Evolutionary conservation across 441 rosid genomes (phyloP).

Genomic region (Populus hybrid): DNA sequence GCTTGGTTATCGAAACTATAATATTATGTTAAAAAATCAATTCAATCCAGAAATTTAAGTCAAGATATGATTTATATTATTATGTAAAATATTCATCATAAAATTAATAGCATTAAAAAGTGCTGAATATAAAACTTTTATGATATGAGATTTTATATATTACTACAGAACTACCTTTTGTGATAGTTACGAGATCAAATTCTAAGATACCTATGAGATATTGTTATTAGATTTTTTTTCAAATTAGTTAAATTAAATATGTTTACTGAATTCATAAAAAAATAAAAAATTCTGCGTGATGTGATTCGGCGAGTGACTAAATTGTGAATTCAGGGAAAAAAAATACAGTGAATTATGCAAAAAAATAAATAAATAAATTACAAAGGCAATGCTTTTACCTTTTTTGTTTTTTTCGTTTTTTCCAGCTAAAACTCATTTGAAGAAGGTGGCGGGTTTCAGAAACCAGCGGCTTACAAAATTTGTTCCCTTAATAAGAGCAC

Average conservation of each 20-base stretch:
- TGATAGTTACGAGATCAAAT: neutral
- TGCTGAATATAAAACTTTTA: neutral
- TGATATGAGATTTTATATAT: neutral
- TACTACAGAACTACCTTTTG: too few species aligned
- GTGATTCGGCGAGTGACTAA: too few species aligned
- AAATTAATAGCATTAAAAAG: neutral
- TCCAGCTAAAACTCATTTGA: too few species aligned
- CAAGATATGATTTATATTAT: too few species aligned
- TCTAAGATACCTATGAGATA: neutral
- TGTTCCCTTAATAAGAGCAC: conserved; percentile 4
- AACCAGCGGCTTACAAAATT: neutral
- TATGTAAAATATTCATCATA: neutral
- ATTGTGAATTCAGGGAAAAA: too few species aligned
- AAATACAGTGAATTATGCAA: neutral
- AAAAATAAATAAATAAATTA: neutral
- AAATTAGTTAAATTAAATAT: too few species aligned
- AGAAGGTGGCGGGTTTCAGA: neutral
- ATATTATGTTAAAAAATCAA: too few species aligned
- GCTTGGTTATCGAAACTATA: too few species aligned
- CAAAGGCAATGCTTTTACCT: neutral
- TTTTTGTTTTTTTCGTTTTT: too few species aligned
- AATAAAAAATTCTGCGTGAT: too few species aligned
- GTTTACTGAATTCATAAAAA: too few species aligned
- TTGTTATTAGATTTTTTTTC: neutral
- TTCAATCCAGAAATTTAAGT: too few species aligned